Evolutionary conservation across 2,329 filamentous ascomycete genomes (phyloP), one percentile per base, ranked within the genome.

Genomic region (Laburnicola sp.): DNA sequence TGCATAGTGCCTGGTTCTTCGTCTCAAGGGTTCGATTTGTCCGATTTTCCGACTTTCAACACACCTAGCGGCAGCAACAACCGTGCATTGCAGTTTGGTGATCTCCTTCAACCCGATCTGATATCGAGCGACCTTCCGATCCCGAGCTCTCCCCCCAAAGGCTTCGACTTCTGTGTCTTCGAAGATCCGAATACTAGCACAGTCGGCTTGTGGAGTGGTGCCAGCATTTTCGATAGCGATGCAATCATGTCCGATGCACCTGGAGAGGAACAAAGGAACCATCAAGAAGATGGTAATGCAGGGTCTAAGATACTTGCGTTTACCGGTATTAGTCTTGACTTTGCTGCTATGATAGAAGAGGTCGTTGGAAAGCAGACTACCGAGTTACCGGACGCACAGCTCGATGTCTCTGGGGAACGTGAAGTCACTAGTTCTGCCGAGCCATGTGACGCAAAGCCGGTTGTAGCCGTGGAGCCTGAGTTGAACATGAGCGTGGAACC

Each of bases 181-280:
- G 71, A 74, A 40, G 71, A 74, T 32, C 69, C 71, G 8, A 64
- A 57, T 25, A 72, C 70, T 3, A 64, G 63, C 22, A 70, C 69
- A 7, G 54, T 62, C 0, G 68, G 68, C 1, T 30, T 72, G 30
- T 73, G 70, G 70, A 64, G 57, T 30, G 69, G 65, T 6, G 59
- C 61, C 5, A 68, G 58, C 35, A 68, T 72, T 30, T 73, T 73
- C 40, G 56, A 58, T 10, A 71, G 60, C 40, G 66, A 73, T 49
- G 41, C 58, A 4, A 50, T 69, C 39, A 58, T 64, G 55, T 25
- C 56, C 23, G 59, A 62, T 27, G 47, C 60, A 21, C 16, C 60
- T 50, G 34, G 32, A 8, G 45, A 32, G 26, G 47, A 57, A 16
- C 51, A 57, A 22, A 39, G 43, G 0, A 27, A 16, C 25, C 30